These are phyloP conservation scores for Calcarisporium arbuscula DNA, from an alignment of 2,329 filamentous ascomycete species.

Conservation along the genomic window DNA sequence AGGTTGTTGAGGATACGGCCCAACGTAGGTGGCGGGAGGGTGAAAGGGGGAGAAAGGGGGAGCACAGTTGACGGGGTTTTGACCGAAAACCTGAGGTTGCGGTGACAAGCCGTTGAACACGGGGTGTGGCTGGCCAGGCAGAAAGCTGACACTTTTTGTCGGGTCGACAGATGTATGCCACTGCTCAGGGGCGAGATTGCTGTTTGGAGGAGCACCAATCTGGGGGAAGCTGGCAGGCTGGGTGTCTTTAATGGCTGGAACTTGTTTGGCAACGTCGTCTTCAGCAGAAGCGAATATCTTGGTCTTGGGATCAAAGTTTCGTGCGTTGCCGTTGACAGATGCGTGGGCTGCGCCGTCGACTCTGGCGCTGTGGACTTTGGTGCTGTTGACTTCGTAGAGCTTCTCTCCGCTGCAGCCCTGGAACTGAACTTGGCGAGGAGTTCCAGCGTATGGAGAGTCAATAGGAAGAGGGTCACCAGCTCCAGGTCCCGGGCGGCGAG, in stretches of 20 bases:
- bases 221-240: conserved; percentile 22
- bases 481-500: conserved; percentile 19
- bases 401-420: conserved; percentile 7
- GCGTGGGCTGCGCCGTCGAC: no score
- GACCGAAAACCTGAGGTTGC: conserved; percentile 2
- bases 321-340: no score
- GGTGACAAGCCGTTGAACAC: conserved; percentile 7
- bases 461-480: conserved; percentile 17
- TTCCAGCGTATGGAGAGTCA: no score
- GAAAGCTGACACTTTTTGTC: conserved; percentile 21
- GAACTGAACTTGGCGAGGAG: conserved; percentile 30
- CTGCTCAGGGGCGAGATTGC: conserved; percentile 15
- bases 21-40: conserved; percentile 20
- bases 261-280: no score
- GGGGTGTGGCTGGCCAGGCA: conserved; percentile 15
- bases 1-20: conserved; percentile 12
- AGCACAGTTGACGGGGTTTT: no score
- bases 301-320: no score
- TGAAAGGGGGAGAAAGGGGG: conserved; percentile 2
- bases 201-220: conserved; percentile 16
- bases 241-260: conserved; percentile 6
- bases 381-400: conserved; percentile 1
- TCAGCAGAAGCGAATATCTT: no score
- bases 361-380: conserved; percentile 7
- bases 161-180: conserved; percentile 29